Evolutionary conservation across 1,284 basidiomycete genomes (phyloP).

Genomic region (Rhodofomes roseus): DNA sequence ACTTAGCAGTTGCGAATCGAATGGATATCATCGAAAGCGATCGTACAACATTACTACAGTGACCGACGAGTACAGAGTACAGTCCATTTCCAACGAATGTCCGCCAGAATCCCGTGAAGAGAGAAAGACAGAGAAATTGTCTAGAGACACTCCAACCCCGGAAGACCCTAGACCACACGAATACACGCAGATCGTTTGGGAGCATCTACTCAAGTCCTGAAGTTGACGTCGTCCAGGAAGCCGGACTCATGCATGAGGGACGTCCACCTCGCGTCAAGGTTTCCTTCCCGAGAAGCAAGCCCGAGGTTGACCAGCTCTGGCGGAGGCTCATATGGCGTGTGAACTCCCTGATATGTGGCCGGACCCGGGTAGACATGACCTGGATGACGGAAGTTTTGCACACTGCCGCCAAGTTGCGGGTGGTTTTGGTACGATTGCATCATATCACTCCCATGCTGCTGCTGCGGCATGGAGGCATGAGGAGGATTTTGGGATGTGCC

Average conservation of each 20-base stretch:
- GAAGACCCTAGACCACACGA: background rate
- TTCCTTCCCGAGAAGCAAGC: slow-evolving; percentile 25
- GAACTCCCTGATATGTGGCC: slow-evolving; percentile 7
- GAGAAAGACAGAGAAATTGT: background rate
- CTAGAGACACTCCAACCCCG: background rate
- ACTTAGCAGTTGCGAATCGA: background rate
- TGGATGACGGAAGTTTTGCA: slow-evolving; percentile 5
- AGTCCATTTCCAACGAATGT: background rate
- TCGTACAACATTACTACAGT: background rate
- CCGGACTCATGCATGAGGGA: slow-evolving; percentile 31
- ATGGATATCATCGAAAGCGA: background rate
- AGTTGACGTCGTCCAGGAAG: slow-evolving; percentile 22
- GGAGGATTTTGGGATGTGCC: background rate
- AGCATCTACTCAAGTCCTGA: slow-evolving; percentile 6
- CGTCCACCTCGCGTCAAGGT: slow-evolving; percentile 29
- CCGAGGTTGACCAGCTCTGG: slow-evolving; percentile 27
- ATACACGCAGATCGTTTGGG: background rate
- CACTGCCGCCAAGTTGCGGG: background rate
- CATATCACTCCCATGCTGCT: slow-evolving; percentile 2
- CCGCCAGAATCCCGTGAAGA: background rate
- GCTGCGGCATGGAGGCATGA: slow-evolving; percentile 4
- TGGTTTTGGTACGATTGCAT: background rate
- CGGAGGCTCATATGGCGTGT: slow-evolving; percentile 20
- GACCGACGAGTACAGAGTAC: background rate
- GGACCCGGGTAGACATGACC: slow-evolving; percentile 8